A percentile compares a stretch with the other conserved stretches of the same genome.
Evolutionary conservation across 768 basidiomycete species (phyloP).

Genomic region (Termitomyces sp.): DNA sequence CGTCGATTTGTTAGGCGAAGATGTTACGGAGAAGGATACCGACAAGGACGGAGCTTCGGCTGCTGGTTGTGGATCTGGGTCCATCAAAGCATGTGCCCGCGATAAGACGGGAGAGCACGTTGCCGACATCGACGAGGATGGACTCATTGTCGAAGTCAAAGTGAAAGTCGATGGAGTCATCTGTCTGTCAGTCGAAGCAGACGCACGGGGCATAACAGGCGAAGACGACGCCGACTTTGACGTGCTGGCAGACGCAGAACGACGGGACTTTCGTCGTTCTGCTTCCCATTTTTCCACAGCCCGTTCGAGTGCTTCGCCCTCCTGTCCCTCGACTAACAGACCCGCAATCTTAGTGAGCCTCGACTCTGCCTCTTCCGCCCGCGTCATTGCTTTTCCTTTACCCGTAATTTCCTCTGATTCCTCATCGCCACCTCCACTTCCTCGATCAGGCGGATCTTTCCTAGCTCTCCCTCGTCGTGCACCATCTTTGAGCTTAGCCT

Average conservation of each 20-base stretch:
- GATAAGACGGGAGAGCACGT: background rate
- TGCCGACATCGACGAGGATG: background rate
- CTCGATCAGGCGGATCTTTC: conserved; percentile 17
- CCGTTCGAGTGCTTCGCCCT: conserved; percentile 51
- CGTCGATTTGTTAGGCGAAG: background rate
- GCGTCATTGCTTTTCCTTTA: conserved; percentile 25
- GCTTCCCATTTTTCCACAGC: conserved; percentile 63
- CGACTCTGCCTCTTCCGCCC: conserved; percentile 30
- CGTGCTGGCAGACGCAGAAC: background rate
- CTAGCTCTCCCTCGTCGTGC: conserved; percentile 7
- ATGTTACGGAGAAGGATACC: background rate
- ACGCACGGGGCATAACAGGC: background rate
- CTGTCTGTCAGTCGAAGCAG: background rate
- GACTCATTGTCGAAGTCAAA: background rate
- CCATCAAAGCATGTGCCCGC: background rate
- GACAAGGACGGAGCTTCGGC: background rate
- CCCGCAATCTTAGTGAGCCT: conserved; percentile 65
- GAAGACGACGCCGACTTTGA: background rate
- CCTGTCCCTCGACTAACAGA: conserved; percentile 61
- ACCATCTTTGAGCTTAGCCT: conserved; percentile 23
- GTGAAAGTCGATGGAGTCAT: background rate
- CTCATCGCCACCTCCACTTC: conserved; percentile 21
- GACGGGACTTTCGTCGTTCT: conserved; percentile 9
- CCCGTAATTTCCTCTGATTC: background rate
- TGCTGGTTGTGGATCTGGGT: background rate